phyloP scores from a whole-genome alignment of 2,329 filamentous ascomycete genomes.

The Cadophora gregata region DNA sequence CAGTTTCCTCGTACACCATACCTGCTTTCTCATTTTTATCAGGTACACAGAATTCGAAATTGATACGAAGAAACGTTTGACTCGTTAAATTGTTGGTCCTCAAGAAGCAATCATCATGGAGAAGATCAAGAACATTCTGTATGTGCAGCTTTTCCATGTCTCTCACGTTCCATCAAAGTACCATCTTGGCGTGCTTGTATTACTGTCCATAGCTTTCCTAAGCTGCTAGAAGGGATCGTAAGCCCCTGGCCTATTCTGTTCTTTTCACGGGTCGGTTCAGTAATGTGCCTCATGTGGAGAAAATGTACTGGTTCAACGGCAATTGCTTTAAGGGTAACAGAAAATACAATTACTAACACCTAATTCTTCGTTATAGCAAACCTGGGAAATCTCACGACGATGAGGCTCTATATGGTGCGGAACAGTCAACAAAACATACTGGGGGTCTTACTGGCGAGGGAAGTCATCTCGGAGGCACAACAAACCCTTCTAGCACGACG shows the following conservation, averaged over 20 bases:
- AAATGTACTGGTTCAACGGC: too few relatives aligned
- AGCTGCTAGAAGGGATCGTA: too few relatives aligned
- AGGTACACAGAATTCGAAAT: neutral
- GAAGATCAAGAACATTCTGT: conserved; percentile 45
- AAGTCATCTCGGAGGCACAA: conserved; percentile 25
- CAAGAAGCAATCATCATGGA: conserved; percentile 40
- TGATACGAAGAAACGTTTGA: neutral
- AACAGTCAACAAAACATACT: conserved; percentile 19
- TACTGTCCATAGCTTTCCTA: neutral
- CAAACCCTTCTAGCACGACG: conserved; percentile 6
- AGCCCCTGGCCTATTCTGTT: neutral
- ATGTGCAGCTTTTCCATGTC: conserved; percentile 16
- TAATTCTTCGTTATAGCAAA: conserved; percentile 1
- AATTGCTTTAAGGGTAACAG: neutral
- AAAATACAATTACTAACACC: too few relatives aligned
- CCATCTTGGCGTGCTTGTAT: neutral
- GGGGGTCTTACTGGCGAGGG: conserved; percentile 25
- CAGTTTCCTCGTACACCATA: neutral
- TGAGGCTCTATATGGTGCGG: conserved; percentile 38
- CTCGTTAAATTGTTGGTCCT: neutral
- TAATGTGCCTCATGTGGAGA: too few relatives aligned
- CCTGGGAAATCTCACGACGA: conserved; percentile 32
- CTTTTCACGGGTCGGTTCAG: too few relatives aligned
- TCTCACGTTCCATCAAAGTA: neutral
- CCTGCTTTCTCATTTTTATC: neutral